A percentile compares a stretch with the other conserved stretches of the same genome.
Conservation (phyloP, 2,329 filamentous ascomycete genomes). For the Ascochyta fabae region DNA sequence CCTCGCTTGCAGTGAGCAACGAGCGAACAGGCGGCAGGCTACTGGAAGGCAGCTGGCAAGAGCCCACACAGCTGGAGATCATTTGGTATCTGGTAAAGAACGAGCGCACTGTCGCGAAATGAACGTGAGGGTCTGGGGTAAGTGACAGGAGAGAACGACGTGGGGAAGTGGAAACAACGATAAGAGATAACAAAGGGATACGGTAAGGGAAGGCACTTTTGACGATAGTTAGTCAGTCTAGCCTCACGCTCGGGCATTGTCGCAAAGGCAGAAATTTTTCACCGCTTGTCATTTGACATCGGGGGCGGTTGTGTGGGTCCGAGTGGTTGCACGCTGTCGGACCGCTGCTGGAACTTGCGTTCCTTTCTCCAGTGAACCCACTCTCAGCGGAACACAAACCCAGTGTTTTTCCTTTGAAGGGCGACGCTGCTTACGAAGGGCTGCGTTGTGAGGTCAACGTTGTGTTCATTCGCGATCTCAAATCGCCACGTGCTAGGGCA, state of each 20-base stretch:
- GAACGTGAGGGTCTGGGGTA: conserved; percentile 13
- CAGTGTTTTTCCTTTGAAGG: background rate
- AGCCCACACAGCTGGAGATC: conserved; percentile 31
- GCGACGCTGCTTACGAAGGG: background rate
- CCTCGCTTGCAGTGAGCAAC: conserved; percentile 29
- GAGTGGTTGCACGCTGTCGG: conserved; percentile 2
- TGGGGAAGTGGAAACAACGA: conserved; percentile 26
- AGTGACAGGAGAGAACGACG: conserved; percentile 23
- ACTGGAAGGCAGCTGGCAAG: conserved; percentile 44
- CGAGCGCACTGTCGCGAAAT: conserved; percentile 5
- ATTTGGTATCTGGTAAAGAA: conserved; percentile 26
- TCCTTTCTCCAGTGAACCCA: background rate
- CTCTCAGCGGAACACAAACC: background rate
- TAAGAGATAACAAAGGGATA: conserved; percentile 27
- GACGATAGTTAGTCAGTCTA: conserved; percentile 31
- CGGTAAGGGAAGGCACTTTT: conserved; percentile 17
- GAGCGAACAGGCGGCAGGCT: conserved; percentile 39
- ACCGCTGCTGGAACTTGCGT: background rate
- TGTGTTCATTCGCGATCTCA: background rate
- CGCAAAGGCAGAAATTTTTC: conserved; percentile 37
- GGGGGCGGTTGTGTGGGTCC: conserved; percentile 25
- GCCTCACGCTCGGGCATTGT: conserved; percentile 37
- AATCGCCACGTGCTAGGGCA: conserved; percentile 4
- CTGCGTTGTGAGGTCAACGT: conserved; percentile 6
- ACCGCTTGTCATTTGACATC: conserved; percentile 39